These are phyloP conservation scores for Xylaria sp. DNA, from an alignment of 2,329 filamentous ascomycete genomes.

Conservation along the genomic window DNA sequence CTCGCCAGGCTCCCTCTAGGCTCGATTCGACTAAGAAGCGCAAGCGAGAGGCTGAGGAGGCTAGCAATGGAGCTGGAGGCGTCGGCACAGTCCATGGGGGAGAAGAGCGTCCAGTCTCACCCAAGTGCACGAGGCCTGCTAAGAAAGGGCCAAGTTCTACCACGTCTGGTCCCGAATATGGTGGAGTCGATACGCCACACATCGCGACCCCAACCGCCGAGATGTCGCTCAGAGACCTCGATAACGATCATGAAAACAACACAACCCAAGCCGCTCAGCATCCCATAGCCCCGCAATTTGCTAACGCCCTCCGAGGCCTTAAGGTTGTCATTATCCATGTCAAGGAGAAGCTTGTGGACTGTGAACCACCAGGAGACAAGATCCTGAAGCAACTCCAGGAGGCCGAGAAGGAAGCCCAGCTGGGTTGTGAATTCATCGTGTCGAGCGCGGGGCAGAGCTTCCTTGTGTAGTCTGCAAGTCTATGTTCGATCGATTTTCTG, in stretches of 20 bases:
- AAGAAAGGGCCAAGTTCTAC: conserved; percentile 36
- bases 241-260: conserved; percentile 48
- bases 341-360: conserved; percentile 85
- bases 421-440: conserved; percentile 85
- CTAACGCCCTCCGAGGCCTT: conserved; percentile 73
- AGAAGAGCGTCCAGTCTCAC: conserved; percentile 63
- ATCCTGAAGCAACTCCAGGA: conserved; percentile 77
- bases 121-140: conserved; percentile 56
- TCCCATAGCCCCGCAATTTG: conserved; percentile 34
- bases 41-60: conserved; percentile 65
- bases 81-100: conserved; percentile 29
- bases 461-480: conserved; percentile 54
- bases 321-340: conserved; percentile 92
- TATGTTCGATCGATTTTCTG: not conserved
- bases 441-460: conserved; percentile 73
- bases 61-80: conserved; percentile 33
- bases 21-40: conserved; percentile 69
- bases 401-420: conserved; percentile 70
- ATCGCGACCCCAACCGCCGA: conserved; percentile 61
- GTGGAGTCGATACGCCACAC: conserved; percentile 54
- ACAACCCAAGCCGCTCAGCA: conserved; percentile 25
- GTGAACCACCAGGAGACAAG: conserved; percentile 68
- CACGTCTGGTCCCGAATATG: conserved; percentile 35
- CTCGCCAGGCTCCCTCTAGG: conserved; percentile 56
- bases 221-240: conserved; percentile 53